phyloP scores from a whole-genome alignment of 148 eudicot species.

The Polygonum aviculare region DNA sequence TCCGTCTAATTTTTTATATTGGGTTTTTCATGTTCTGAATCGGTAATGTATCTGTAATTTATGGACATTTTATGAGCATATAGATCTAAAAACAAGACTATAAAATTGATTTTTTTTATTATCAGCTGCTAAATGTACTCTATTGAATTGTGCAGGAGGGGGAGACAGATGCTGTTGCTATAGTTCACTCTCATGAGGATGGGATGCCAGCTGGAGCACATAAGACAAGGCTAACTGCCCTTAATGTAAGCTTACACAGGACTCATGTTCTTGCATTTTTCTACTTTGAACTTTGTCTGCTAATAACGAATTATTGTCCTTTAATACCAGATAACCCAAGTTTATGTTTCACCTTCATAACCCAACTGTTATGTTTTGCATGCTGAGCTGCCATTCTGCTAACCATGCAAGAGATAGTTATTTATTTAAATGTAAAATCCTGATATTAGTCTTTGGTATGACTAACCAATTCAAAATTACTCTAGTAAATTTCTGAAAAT shows the following conservation, averaged over 20 bases:
- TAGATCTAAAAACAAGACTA: not conserved
- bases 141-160: slow-evolving; percentile 55
- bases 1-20: not conserved
- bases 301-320: not conserved
- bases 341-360: not conserved
- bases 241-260: slow-evolving; percentile 45
- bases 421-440: not conserved
- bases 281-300: not conserved
- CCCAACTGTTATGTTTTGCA: not conserved
- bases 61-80: not conserved
- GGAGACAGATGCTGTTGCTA: slow-evolving; percentile 62
- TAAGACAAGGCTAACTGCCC: slow-evolving; percentile 85
- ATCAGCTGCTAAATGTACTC: not conserved
- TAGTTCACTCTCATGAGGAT: slow-evolving; percentile 92
- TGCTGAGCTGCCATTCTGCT: not conserved
- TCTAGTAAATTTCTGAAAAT: not conserved
- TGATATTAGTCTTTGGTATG: not conserved
- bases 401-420: not conserved
- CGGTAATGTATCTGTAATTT: not conserved
- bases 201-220: slow-evolving; percentile 75
- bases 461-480: not conserved
- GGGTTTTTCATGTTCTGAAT: not conserved
- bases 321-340: not conserved
- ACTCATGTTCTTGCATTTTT: not conserved
- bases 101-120: not conserved